Percentiles rank a stretch among this genome's conserved stretches.
These are phyloP conservation scores for Aspergillus persii DNA, from an alignment of 2,329 filamentous ascomycete species.

Conservation along the genomic window DNA sequence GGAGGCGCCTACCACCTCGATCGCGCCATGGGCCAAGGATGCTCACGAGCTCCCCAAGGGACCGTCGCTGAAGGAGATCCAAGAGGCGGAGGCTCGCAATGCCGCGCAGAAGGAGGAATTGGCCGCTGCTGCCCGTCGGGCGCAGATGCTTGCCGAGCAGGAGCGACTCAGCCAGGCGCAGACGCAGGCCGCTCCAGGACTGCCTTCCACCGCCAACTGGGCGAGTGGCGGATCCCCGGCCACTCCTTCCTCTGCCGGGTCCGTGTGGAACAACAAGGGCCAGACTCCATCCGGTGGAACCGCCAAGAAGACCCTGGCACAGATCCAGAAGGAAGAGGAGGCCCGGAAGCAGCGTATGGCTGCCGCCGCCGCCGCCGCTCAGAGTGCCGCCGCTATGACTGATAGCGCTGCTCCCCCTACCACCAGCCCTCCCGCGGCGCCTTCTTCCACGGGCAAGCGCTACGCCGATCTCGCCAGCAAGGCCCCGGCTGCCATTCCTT, in stretches of 20 bases:
- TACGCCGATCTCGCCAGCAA: slow-evolving; percentile 95
- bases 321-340: slow-evolving; percentile 97
- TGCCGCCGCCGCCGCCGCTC: slow-evolving; percentile 47
- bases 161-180: slow-evolving; percentile 67
- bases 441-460: slow-evolving; percentile 66
- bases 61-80: slow-evolving; percentile 92
- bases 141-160: slow-evolving; percentile 67
- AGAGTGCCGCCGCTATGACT: slow-evolving; percentile 36
- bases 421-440: slow-evolving; percentile 40
- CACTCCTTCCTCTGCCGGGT: slow-evolving; percentile 52
- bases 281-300: slow-evolving; percentile 37
- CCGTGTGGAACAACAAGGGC: slow-evolving; percentile 53
- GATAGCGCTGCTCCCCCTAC: slow-evolving; percentile 13
- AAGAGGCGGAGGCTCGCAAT: slow-evolving; percentile 90
- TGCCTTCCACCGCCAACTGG: slow-evolving; percentile 89
- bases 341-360: slow-evolving; percentile 74
- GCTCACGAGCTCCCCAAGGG: slow-evolving; percentile 70
- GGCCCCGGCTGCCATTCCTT: slow-evolving; percentile 48
- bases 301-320: slow-evolving; percentile 84
- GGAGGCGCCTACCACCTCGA: slow-evolving; percentile 66
- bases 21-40: slow-evolving; percentile 96
- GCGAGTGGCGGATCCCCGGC: slow-evolving; percentile 70
- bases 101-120: slow-evolving; percentile 84
- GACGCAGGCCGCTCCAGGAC: slow-evolving; percentile 67
- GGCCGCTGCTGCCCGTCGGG: slow-evolving; percentile 73